Evolutionary conservation across 495 filamentous ascomycete species (phyloP).

Genomic region (Glonium stellatum): DNA sequence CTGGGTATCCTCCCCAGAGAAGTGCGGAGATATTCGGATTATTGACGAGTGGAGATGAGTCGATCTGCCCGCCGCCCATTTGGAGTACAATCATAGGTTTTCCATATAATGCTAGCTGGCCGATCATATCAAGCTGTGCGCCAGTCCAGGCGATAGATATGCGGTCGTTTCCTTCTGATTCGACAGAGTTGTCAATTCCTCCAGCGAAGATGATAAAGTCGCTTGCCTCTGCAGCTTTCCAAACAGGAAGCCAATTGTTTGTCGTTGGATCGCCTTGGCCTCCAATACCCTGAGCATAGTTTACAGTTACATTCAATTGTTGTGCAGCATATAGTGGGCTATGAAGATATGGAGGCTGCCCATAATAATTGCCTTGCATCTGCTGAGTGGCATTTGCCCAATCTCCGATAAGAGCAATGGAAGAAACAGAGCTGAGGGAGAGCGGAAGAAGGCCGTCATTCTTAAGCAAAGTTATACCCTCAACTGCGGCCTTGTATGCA

Average conservation of each 20-base stretch:
- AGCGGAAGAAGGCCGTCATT: constrained; percentile 54
- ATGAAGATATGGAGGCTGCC: constrained; percentile 49
- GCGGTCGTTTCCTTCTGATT: constrained; percentile 51
- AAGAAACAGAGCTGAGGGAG: constrained; percentile 33
- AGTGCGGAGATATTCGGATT: constrained; percentile 48
- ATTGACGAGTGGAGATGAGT: constrained; percentile 25
- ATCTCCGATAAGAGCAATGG: constrained; percentile 52
- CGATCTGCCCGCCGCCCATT: constrained; percentile 45
- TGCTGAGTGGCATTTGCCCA: constrained; percentile 54
- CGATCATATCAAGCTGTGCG: constrained; percentile 50
- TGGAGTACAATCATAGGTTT: constrained; percentile 54
- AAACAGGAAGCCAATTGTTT: constrained; percentile 28
- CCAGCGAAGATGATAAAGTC: constrained; percentile 53
- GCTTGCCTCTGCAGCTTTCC: constrained; percentile 43
- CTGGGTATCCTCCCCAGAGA: constrained; percentile 54
- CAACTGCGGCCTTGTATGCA: constrained; percentile 51
- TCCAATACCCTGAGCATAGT: constrained; percentile 43
- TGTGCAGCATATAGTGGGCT: constrained; percentile 47
- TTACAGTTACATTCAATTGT: constrained; percentile 41
- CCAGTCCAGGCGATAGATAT: constrained; percentile 52
- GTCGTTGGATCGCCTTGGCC: constrained; percentile 39
- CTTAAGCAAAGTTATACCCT: constrained; percentile 55
- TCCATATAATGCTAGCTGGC: constrained; percentile 41
- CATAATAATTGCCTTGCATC: constrained; percentile 57
- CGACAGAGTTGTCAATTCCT: constrained; percentile 52